phyloP scores from a whole-genome alignment of 805 yeast genomes.

The Hanseniaspora mollemarum region DNA sequence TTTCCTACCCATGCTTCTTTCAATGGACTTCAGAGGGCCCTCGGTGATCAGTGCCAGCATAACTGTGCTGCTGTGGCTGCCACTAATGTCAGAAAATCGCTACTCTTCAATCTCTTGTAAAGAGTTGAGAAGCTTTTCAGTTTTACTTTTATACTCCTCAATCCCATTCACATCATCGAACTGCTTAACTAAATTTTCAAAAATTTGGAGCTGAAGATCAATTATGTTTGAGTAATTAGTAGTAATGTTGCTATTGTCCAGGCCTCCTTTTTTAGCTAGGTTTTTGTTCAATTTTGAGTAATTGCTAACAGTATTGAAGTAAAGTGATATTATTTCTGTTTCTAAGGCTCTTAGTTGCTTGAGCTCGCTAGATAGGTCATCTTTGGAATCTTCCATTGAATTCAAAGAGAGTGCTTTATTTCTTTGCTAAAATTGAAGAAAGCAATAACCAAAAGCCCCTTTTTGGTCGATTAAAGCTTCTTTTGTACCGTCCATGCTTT shows the following conservation, averaged over 20 bases:
- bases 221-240: slow-evolving; percentile 3
- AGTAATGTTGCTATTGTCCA: not conserved
- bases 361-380: not conserved
- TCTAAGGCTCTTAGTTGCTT: slow-evolving; percentile 14
- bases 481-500: too few relatives aligned
- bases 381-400: not conserved
- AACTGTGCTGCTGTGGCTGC: too few relatives aligned
- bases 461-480: not conserved
- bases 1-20: too few relatives aligned
- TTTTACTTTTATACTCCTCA: not conserved
- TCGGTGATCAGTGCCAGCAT: too few relatives aligned
- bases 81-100: too few relatives aligned
- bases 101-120: not conserved
- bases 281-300: slow-evolving; percentile 12
- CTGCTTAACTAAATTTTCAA: not conserved
- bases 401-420: too few relatives aligned
- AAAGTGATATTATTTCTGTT: slow-evolving; percentile 16
- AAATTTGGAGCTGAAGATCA: slow-evolving; percentile 8
- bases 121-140: not conserved
- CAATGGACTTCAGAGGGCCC: too few relatives aligned
- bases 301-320: slow-evolving; percentile 11
- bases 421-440: not conserved
- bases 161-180: not conserved
- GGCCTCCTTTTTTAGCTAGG: not conserved
- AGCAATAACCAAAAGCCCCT: not conserved